These are phyloP conservation scores for Stemphylium vesicarium DNA, from an alignment of 2,329 filamentous ascomycete species.

Conservation along the genomic window DNA sequence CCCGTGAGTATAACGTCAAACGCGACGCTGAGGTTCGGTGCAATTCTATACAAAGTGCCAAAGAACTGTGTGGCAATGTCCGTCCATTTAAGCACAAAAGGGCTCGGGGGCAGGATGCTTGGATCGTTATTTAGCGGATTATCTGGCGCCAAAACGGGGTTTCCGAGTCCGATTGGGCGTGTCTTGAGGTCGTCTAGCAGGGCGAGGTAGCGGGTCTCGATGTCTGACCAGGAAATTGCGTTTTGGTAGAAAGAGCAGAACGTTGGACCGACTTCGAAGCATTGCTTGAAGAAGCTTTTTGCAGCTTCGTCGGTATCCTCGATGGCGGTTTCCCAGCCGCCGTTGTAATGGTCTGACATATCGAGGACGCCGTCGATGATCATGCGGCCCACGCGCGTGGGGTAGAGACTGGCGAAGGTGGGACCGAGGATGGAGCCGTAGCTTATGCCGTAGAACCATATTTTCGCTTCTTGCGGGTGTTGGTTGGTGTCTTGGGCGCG, in stretches of 20 bases:
- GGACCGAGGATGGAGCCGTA: constrained; percentile 56
- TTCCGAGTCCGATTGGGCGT: not conserved
- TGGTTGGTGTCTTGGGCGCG: constrained; percentile 22
- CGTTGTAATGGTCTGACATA: constrained; percentile 56
- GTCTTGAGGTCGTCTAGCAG: not conserved
- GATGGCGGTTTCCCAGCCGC: constrained; percentile 43
- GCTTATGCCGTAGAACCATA: constrained; percentile 52
- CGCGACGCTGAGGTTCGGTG: not conserved
- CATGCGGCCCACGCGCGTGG: constrained; percentile 51
- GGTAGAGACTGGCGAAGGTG: constrained; percentile 56
- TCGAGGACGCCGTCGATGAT: constrained; percentile 54
- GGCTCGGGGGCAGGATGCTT: not conserved
- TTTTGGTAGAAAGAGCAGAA: constrained; percentile 25
- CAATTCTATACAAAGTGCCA: not conserved
- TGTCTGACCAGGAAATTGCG: constrained; percentile 15
- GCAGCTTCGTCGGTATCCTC: constrained; percentile 63
- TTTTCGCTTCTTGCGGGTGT: constrained; percentile 33
- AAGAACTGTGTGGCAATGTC: not conserved
- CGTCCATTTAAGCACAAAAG: not conserved
- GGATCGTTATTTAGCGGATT: not conserved
- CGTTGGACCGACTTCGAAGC: constrained; percentile 55
- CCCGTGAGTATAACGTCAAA: not conserved
- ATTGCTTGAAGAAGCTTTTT: constrained; percentile 61
- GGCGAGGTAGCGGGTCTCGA: constrained; percentile 20
- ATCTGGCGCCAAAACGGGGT: not conserved